A percentile compares a stretch with the other conserved stretches of the same genome.
These are phyloP conservation scores for Graphium sp. DNA, from an alignment of 2,329 filamentous ascomycete genomes.

Conservation along the genomic window DNA sequence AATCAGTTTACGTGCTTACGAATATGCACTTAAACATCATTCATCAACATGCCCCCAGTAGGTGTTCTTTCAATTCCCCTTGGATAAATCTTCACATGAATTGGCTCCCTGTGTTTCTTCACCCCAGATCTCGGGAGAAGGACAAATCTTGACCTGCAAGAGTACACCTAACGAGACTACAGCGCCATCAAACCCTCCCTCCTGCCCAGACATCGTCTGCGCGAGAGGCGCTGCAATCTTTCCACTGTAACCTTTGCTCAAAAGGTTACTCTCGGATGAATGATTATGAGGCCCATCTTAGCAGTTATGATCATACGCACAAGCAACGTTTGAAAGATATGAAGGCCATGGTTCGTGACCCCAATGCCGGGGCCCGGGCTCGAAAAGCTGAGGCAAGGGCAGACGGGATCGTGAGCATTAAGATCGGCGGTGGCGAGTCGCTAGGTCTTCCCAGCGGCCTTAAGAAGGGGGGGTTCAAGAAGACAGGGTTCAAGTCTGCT, in stretches of 20 bases:
- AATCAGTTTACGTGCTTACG: too few relatives aligned
- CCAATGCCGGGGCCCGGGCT: slow-evolving; percentile 45
- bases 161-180: too few relatives aligned
- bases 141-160: neutral
- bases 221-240: slow-evolving; percentile 61
- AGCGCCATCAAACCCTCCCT: slow-evolving; percentile 41
- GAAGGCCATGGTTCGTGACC: slow-evolving; percentile 67
- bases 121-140: neutral
- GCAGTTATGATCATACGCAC: slow-evolving; percentile 90
- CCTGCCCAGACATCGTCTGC: slow-evolving; percentile 45
- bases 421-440: slow-evolving; percentile 23
- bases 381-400: slow-evolving; percentile 56
- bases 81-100: slow-evolving; percentile 20
- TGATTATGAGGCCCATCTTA: slow-evolving; percentile 88
- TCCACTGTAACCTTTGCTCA: slow-evolving; percentile 75
- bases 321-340: slow-evolving; percentile 80
- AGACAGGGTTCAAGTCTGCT: slow-evolving; percentile 67
- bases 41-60: slow-evolving; percentile 36
- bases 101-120: slow-evolving; percentile 25
- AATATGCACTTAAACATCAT: too few relatives aligned
- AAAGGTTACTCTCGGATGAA: slow-evolving; percentile 94
- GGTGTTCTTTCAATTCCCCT: slow-evolving; percentile 21
- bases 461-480: slow-evolving; percentile 61
- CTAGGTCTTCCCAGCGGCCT: slow-evolving; percentile 23
- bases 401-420: slow-evolving; percentile 52